Percentiles rank a stretch among this genome's conserved stretches.
These are phyloP conservation scores for Aspergillus nanangensis DNA, from an alignment of 495 filamentous ascomycete species.

Conservation along the genomic window DNA sequence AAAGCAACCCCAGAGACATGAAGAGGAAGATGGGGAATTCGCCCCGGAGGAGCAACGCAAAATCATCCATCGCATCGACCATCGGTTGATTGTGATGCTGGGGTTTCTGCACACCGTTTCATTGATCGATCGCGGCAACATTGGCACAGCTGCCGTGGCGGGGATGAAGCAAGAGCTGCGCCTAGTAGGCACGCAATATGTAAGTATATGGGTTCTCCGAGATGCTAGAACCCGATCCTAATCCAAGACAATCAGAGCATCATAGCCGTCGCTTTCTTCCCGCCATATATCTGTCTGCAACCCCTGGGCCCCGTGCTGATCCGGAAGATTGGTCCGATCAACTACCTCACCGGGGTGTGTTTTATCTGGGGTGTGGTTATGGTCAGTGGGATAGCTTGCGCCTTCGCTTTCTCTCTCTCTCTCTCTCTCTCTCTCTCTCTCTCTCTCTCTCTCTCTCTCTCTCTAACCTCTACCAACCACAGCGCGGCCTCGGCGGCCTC, in stretches of 20 bases:
- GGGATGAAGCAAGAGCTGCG: constrained; percentile 15
- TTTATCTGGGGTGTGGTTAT: constrained; percentile 8
- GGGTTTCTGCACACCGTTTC: constrained; percentile 15
- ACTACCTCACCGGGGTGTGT: constrained; percentile 11
- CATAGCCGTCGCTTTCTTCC: constrained; percentile 20
- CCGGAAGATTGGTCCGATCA: constrained; percentile 15
- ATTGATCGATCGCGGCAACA: constrained; percentile 16
- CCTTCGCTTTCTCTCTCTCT: neutral
- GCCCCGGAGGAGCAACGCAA: constrained; percentile 10
- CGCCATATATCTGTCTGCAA: constrained; percentile 17
- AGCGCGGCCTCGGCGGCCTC: constrained; percentile 19
- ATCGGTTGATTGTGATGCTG: constrained; percentile 14
- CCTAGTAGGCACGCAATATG: constrained; percentile 16
- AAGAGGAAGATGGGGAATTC: constrained; percentile 14
- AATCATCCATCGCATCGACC: constrained; percentile 15
- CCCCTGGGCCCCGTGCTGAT: constrained; percentile 15
- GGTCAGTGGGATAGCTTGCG: neutral
- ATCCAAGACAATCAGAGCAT: constrained; percentile 6
- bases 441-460: too few relatives aligned
- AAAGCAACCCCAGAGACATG: neutral
- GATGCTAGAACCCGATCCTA: neutral
- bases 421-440: too few relatives aligned
- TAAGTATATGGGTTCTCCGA: neutral
- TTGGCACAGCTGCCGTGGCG: constrained; percentile 11
- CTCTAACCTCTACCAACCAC: too few relatives aligned